phyloP scores from a whole-genome alignment of 2,329 filamentous ascomycete species.

The Colletotrichum eremochloae region DNA sequence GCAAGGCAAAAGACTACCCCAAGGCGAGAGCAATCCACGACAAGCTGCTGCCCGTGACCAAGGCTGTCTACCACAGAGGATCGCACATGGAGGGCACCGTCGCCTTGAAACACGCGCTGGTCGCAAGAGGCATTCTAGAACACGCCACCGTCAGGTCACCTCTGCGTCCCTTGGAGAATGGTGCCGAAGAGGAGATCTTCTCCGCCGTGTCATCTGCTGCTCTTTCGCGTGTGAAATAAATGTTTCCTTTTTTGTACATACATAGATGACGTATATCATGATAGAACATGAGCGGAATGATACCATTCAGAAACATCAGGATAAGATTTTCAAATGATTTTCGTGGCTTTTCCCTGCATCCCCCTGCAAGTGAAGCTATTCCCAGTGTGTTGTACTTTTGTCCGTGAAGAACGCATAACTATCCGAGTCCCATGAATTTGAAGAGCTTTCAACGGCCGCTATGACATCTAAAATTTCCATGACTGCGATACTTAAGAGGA shows the following conservation, averaged over 20 bases:
- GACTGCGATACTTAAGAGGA: not conserved
- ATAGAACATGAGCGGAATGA: not conserved
- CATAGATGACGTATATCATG: not conserved
- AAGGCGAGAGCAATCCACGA: slow-evolving; percentile 64
- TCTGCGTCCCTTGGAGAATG: slow-evolving; percentile 58
- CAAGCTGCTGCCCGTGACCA: slow-evolving; percentile 63
- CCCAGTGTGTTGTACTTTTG: not conserved
- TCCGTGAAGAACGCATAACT: not conserved
- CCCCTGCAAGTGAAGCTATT: not conserved
- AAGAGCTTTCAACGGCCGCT: not conserved
- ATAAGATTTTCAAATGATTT: too few species aligned
- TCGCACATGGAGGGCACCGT: slow-evolving; percentile 69
- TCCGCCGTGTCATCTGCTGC: slow-evolving; percentile 52
- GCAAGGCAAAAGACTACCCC: slow-evolving; percentile 63
- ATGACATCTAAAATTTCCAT: not conserved
- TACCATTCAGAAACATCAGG: not conserved
- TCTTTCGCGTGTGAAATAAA: slow-evolving; percentile 37
- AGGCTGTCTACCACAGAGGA: slow-evolving; percentile 67
- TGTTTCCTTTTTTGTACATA: not conserved
- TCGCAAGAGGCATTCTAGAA: slow-evolving; percentile 62
- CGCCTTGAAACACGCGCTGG: slow-evolving; percentile 64
- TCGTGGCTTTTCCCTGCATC: not conserved
- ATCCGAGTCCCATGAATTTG: not conserved
- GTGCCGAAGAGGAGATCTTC: slow-evolving; percentile 59
- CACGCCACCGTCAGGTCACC: slow-evolving; percentile 65